Evolutionary conservation across 148 eudicot genomes (phyloP), one percentile per base, ranked within the genome.

Genomic region (Mesembryanthemum crystallinum): DNA sequence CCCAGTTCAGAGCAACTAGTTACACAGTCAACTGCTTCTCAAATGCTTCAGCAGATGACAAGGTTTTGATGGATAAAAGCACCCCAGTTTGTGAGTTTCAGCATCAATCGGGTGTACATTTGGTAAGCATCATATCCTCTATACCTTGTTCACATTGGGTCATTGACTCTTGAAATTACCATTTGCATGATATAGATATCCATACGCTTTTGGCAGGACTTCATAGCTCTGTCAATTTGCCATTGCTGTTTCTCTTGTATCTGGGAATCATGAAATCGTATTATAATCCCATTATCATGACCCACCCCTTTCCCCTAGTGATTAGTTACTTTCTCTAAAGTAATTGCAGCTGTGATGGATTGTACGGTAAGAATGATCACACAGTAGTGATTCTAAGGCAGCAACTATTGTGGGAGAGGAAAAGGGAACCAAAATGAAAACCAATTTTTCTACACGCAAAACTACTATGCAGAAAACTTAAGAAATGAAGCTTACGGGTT

Each of bases 1-100:
- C 87, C 89, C 52, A 88, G 90, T 80, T 87, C 96, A 45, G 98
- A 95, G 55, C 94, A 88, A 81, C 83, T 90, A 71, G 77, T 77
- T 75, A 67, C 88, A 37, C 90, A 81, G 73, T 79, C 97, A 67
- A 70, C 85, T 76, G 75, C 78, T 76, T 77, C 96, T 76, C 96
- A 91, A 73, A 82, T 84, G 82, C 86, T 83, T 83, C 98, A 84
- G 60, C 96, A 86, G 74, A 73, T 83, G 74, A 93, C 83, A 65
- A 84, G 96, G 77, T 87, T 91, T 81, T 86, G 91, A 87, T 72
- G 70, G 74, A 76, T 73, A 43, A 33, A 28, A 15, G 20, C 52
- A 69, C 58, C 67, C 66, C 69, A 39, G 8, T 42, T 58, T 42
- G 73, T 69, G 55, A 42, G 32, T 64, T 72, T 51, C 72, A 57